Percentiles rank a stretch among this genome's conserved stretches.
phyloP scores from a whole-genome alignment of 495 filamentous ascomycete genomes.

The Clavariopsis aquatica region DNA sequence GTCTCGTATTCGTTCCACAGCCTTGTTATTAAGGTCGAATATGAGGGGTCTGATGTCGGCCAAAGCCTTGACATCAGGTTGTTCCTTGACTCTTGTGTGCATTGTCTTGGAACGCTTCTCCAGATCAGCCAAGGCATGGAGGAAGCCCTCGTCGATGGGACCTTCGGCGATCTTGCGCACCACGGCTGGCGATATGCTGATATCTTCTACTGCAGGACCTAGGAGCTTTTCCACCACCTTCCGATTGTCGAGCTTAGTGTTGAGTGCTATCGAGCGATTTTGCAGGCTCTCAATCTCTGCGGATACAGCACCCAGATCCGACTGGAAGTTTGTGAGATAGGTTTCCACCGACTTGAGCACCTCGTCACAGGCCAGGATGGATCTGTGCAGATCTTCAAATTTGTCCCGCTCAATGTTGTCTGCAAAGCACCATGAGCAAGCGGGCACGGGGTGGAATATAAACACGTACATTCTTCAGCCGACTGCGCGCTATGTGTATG shows the following conservation, averaged over 20 bases:
- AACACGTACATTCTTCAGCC: constrained; percentile 69
- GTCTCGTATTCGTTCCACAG: constrained; percentile 90
- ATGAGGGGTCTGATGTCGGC: constrained; percentile 84
- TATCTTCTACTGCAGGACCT: constrained; percentile 87
- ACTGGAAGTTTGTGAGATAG: constrained; percentile 88
- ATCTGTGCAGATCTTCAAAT: constrained; percentile 87
- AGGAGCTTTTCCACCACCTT: constrained; percentile 85
- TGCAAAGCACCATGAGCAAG: constrained; percentile 45
- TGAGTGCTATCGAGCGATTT: constrained; percentile 77
- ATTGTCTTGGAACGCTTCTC: constrained; percentile 74
- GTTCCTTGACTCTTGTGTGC: constrained; percentile 62
- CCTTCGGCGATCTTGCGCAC: constrained; percentile 84
- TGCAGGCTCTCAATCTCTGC: constrained; percentile 94
- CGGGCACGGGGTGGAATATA: constrained; percentile 11
- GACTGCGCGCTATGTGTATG: constrained; percentile 65
- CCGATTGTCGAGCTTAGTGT: constrained; percentile 84
- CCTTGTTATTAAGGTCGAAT: constrained; percentile 80
- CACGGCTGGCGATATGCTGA: constrained; percentile 78
- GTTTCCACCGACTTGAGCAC: constrained; percentile 89
- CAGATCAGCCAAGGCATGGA: constrained; percentile 79
- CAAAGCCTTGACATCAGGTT: constrained; percentile 67
- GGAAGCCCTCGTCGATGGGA: constrained; percentile 86
- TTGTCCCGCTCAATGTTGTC: constrained; percentile 83
- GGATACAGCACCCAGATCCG: constrained; percentile 86
- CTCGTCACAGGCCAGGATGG: constrained; percentile 87